Conservation (phyloP, 1,284 basidiomycete species). For the Ceratobasidium sp. region DNA sequence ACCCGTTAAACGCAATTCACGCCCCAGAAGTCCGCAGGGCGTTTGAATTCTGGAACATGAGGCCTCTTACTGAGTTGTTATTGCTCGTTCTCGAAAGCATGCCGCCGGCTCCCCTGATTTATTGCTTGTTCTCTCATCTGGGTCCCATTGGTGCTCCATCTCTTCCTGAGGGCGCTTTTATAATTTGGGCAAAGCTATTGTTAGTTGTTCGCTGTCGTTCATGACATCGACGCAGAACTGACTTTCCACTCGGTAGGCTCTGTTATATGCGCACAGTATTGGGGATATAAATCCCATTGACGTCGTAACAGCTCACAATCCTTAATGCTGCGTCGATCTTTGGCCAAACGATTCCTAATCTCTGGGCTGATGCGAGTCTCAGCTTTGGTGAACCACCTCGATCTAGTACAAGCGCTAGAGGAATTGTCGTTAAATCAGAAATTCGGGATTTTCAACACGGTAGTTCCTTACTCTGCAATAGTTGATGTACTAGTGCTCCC, state of each 20-base stretch:
- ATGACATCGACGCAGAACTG: constrained; percentile 26
- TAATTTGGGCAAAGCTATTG: no score
- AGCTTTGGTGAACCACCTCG: not conserved
- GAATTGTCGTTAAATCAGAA: constrained; percentile 8
- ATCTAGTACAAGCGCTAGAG: not conserved
- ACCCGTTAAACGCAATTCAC: no score
- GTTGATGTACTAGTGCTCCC: constrained; percentile 48
- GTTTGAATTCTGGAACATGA: no score
- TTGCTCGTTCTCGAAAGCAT: no score
- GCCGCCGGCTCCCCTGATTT: no score
- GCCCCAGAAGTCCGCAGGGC: no score
- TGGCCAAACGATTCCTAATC: constrained; percentile 42
- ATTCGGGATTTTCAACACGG: constrained; percentile 47
- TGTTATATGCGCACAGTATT: not conserved
- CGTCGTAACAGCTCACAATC: constrained; percentile 23
- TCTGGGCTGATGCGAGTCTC: constrained; percentile 33
- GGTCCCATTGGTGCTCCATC: no score
- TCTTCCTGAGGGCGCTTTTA: no score
- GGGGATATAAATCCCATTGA: not conserved
- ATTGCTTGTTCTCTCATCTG: no score
- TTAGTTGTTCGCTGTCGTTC: constrained; percentile 34
- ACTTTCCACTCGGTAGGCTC: constrained; percentile 38
- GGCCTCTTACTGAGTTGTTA: no score
- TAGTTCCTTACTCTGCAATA: constrained; percentile 37
- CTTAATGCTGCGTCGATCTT: constrained; percentile 41